Percentiles rank a stretch among this genome's conserved stretches.
Evolutionary conservation across 176 grass and related monocot species (phyloP).

Genomic region (Hsuehochloa calcarea): DNA sequence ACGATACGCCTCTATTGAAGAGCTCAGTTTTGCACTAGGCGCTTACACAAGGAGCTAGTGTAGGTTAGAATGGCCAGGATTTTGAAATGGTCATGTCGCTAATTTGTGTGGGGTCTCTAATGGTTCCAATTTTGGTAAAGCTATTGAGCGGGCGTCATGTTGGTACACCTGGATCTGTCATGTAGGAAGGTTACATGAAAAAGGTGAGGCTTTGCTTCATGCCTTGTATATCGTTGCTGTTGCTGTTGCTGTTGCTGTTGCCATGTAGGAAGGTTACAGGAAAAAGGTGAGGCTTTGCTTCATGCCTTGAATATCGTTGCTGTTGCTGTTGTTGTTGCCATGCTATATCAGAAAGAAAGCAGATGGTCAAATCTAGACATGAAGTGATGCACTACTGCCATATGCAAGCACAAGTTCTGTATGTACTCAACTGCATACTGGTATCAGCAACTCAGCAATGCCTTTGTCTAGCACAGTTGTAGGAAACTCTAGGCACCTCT

Average conservation of each 20-base stretch:
- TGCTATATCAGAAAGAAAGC: neutral
- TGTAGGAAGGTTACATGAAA: neutral
- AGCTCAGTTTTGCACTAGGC: conserved; percentile 20
- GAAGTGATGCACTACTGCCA: neutral
- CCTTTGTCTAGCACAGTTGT: too few species aligned
- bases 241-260: neutral
- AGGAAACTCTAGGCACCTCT: too few species aligned
- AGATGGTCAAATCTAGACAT: neutral
- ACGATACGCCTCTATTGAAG: neutral
- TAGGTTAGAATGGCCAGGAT: conserved; percentile 16
- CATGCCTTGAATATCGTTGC: neutral
- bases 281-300: neutral
- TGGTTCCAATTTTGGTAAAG: conserved; percentile 11
- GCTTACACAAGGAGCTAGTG: neutral
- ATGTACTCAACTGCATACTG: neutral
- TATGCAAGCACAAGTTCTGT: too few species aligned
- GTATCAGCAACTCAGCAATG: neutral
- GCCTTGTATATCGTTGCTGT: neutral
- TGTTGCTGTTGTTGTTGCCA: neutral
- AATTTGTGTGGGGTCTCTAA: neutral
- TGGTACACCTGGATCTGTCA: neutral
- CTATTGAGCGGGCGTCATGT: neutral
- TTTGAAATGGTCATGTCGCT: conserved; percentile 29
- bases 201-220: neutral
- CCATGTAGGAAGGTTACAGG: neutral